These are phyloP conservation scores for Coffea eugenioides DNA, from an alignment of 257 asterid genomes.

Conservation along the genomic window DNA sequence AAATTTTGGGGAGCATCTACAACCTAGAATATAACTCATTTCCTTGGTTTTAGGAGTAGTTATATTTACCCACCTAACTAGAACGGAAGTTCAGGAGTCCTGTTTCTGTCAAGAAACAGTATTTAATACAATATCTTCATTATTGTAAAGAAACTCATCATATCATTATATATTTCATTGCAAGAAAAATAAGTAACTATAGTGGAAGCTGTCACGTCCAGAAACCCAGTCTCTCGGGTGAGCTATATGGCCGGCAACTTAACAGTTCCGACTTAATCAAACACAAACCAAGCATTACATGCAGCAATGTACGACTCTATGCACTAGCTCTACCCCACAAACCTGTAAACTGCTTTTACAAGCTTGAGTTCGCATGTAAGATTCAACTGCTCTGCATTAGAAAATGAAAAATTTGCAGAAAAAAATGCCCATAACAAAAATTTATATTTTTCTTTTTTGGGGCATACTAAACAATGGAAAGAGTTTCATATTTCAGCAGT, in stretches of 20 bases:
- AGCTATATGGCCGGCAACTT: too few relatives aligned
- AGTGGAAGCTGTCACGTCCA: neutral
- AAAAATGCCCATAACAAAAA: too few relatives aligned
- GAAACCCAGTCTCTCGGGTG: neutral
- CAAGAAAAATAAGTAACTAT: neutral
- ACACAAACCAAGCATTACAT: neutral
- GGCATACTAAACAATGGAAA: too few relatives aligned
- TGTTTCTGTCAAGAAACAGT: neutral
- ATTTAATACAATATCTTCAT: neutral
- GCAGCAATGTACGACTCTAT: too few relatives aligned
- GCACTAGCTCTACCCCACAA: too few relatives aligned
- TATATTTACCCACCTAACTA: neutral
- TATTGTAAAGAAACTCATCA: neutral
- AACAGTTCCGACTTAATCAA: neutral
- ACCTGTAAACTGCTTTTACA: too few relatives aligned
- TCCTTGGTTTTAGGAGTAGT: neutral
- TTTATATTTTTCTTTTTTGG: too few relatives aligned
- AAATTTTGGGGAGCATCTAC: neutral
- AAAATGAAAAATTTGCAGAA: too few relatives aligned
- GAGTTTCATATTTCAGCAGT: neutral
- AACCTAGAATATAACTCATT: neutral
- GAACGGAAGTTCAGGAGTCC: neutral
- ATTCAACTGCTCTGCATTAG: too few relatives aligned
- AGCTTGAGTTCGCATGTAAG: too few relatives aligned
- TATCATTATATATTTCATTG: neutral